Percentiles rank a stretch among this genome's conserved stretches.
Conservation (phyloP, 805 yeast species). For the Jamesozyma lodderae region DNA sequence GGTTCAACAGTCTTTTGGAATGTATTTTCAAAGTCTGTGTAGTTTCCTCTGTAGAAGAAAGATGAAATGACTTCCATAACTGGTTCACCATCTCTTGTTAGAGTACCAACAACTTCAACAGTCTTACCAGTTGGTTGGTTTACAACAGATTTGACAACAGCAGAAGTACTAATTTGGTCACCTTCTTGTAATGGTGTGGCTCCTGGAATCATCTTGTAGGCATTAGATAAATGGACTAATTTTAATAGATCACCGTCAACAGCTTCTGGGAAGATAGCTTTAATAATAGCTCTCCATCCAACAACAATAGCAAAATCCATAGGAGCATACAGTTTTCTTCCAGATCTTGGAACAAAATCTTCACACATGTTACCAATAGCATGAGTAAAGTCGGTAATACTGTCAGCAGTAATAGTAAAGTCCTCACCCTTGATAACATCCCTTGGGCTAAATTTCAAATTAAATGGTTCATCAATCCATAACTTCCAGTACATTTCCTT, state of each 20-base stretch:
- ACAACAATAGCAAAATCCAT: conserved; percentile 98
- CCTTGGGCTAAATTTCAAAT: conserved; percentile 58
- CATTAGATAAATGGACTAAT: conserved; percentile 90
- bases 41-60: conserved; percentile 92
- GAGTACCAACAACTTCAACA: conserved; percentile 89
- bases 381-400: conserved; percentile 85
- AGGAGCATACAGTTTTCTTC: conserved; percentile 82
- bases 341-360: conserved; percentile 84
- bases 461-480: conserved; percentile 74
- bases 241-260: conserved; percentile 95
- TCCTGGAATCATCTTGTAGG: conserved; percentile 87
- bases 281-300: conserved; percentile 97
- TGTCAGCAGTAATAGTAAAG: conserved; percentile 60
- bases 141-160: conserved; percentile 78
- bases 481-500: conserved; percentile 95
- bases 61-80: conserved; percentile 92
- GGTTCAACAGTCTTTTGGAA: conserved; percentile 82
- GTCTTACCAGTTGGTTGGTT: conserved; percentile 91
- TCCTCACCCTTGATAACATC: conserved; percentile 62
- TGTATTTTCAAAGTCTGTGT: conserved; percentile 81
- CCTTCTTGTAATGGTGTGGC: conserved; percentile 84
- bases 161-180: conserved; percentile 73
- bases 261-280: conserved; percentile 92
- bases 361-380: conserved; percentile 97
- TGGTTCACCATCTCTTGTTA: conserved; percentile 64